These are phyloP conservation scores for Curvularia eragrostidis DNA, from an alignment of 2,329 filamentous ascomycete species.

Conservation along the genomic window DNA sequence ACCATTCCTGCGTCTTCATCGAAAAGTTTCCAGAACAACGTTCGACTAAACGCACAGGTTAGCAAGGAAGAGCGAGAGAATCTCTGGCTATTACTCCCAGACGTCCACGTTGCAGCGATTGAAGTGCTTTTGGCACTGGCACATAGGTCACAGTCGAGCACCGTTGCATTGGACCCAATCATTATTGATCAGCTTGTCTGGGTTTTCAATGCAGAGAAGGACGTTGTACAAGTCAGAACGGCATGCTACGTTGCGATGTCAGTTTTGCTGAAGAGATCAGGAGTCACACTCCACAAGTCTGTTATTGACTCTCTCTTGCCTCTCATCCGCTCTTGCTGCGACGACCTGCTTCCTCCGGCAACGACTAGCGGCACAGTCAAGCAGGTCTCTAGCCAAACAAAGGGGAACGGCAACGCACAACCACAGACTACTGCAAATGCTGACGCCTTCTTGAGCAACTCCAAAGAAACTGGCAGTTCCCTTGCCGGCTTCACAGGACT, in stretches of 20 bases:
- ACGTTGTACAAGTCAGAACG: constrained; percentile 62
- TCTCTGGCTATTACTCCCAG: constrained; percentile 75
- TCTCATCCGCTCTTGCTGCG: constrained; percentile 72
- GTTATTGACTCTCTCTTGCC: constrained; percentile 68
- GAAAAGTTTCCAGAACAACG: constrained; percentile 42
- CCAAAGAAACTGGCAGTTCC: constrained; percentile 37
- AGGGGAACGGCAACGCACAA: constrained; percentile 50
- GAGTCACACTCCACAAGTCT: constrained; percentile 70
- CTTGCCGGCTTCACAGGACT: constrained; percentile 55
- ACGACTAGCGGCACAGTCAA: constrained; percentile 48
- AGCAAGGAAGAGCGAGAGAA: constrained; percentile 81
- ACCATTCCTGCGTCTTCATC: constrained; percentile 57
- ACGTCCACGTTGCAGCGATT: constrained; percentile 75
- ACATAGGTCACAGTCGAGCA: constrained; percentile 63
- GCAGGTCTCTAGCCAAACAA: constrained; percentile 43
- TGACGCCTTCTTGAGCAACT: constrained; percentile 70
- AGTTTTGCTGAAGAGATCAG: constrained; percentile 66
- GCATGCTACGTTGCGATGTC: constrained; percentile 66
- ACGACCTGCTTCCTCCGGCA: constrained; percentile 69
- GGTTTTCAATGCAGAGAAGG: constrained; percentile 66
- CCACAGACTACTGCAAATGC: constrained; percentile 64
- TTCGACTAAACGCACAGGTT: constrained; percentile 75
- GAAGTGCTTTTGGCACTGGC: constrained; percentile 65
- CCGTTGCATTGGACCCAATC: constrained; percentile 66
- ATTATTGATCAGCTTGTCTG: constrained; percentile 75